Conservation (phyloP, 1,284 basidiomycete genomes). For the Prillingera fragicola region DNA sequence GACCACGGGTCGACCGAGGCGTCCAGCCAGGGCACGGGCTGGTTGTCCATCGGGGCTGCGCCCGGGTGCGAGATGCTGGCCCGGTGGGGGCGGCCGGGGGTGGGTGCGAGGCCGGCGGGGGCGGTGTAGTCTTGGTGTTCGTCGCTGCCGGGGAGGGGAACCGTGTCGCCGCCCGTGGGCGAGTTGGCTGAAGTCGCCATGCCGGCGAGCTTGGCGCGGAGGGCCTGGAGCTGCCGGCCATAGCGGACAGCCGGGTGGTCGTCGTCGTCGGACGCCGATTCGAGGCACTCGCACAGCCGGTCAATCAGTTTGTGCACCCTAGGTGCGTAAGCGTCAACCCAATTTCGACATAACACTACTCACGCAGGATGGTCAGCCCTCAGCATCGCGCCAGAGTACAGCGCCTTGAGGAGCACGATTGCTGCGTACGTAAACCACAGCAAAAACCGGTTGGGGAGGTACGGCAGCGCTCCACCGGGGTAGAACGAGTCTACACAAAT, state of each 20-base stretch:
- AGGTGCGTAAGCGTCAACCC: conserved; percentile 5
- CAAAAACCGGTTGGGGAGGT: conserved; percentile 42
- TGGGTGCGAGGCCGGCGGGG: neutral
- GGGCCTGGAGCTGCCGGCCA: conserved; percentile 33
- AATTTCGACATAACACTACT: conserved; percentile 4
- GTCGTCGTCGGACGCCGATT: conserved; percentile 33
- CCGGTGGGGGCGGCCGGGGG: too few species aligned
- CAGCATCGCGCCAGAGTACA: conserved; percentile 49
- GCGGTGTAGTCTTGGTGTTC: neutral
- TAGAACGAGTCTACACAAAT: conserved; percentile 45
- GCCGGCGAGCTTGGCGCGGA: conserved; percentile 33
- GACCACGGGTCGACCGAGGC: conserved; percentile 4
- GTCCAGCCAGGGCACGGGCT: neutral
- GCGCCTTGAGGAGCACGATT: conserved; percentile 43
- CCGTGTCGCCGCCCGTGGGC: conserved; percentile 29
- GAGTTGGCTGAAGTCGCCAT: conserved; percentile 27
- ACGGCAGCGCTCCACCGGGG: conserved; percentile 45
- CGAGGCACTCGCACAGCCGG: conserved; percentile 35
- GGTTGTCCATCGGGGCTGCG: neutral
- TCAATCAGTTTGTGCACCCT: conserved; percentile 40
- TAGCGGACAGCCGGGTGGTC: conserved; percentile 44
- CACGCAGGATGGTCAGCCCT: conserved; percentile 39
- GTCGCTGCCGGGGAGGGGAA: conserved; percentile 20
- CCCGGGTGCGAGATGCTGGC: neutral
- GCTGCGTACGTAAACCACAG: conserved; percentile 48